Base-by-base conservation (phyloP, 768 basidiomycete species). In the Punctularia strigosozonata region DNA sequence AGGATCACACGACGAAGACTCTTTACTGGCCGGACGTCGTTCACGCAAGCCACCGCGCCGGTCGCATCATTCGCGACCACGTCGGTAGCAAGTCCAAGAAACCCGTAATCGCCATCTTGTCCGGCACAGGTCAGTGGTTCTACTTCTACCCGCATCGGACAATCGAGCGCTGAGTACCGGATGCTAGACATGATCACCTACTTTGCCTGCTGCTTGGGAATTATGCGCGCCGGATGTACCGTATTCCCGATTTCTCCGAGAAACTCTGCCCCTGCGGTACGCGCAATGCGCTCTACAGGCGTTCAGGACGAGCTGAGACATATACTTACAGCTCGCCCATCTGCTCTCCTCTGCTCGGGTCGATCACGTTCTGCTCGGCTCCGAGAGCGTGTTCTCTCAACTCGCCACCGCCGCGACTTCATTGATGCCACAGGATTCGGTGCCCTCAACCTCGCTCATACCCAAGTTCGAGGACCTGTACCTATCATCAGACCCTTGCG, bases 221-320 rank as follows among this genome's bases (percentile, higher is more conserved):
- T 54, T 8, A 34, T 56, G 19, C 53, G 49, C 6, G 50, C 52
- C 1, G 55, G 50, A 6, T 48, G 43, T 25, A 35, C 38, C 22
- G 46, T 52, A 0, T 65, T 65, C 44, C 60, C 61, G 1, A 49
- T 63, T 31, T 58, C 61, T 4, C 45, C 50, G 3, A 49, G 59
- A 4, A 61, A 61, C 44, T 60, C 64, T 8, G 51, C 48, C 24
- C 45, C 43, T 14, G 63, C 60, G 1, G 46, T 68, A 6, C 54
- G 52, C 1, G n/a, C n/a, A n/a, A n/a, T n/a, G n/a, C n/a, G n/a
- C n/a, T n/a, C n/a, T n/a, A n/a, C 60, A 65, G 45, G 50, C 68
- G 4, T 44, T 65, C 7, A 30, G 34, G 14, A 40, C 44, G 33
- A 55, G 46, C 6, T 42, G 44, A 3, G 44, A 46, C 3, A 46